Conservation (phyloP, 1,284 basidiomycete species). For the Boletus semigastroideus region DNA sequence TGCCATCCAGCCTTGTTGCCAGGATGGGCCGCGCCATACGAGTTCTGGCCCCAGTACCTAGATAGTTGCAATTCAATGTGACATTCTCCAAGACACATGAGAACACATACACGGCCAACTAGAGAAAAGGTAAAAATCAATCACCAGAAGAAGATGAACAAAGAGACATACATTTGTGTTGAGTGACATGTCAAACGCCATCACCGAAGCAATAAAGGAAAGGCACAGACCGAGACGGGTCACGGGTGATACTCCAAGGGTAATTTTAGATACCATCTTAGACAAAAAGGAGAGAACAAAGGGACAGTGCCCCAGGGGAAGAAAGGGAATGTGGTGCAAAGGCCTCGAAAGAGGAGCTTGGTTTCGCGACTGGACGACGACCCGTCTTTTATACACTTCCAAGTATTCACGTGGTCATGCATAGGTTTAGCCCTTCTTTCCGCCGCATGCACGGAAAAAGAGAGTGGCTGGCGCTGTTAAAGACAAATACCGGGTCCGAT, state of each 20-base stretch:
- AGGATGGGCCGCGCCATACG: slow-evolving; percentile 21
- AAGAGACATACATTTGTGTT: slow-evolving; percentile 21
- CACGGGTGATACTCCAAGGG: neutral
- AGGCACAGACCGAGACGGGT: slow-evolving; percentile 18
- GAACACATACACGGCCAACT: slow-evolving; percentile 28
- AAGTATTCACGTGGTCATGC: slow-evolving; percentile 11
- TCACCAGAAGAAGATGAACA: neutral
- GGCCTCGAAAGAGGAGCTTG: neutral
- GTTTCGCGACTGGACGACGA: neutral
- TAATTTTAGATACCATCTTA: slow-evolving; percentile 14
- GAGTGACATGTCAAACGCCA: slow-evolving; percentile 25
- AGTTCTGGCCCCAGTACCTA: slow-evolving; percentile 35
- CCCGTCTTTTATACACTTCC: slow-evolving; percentile 21
- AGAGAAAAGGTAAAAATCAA: neutral
- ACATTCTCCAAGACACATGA: neutral
- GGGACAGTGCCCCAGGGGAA: neutral
- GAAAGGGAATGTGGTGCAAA: neutral
- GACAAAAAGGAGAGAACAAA: neutral
- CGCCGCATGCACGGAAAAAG: neutral
- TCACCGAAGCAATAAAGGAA: slow-evolving; percentile 11
- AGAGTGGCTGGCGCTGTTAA: neutral
- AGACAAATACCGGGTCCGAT: slow-evolving; percentile 11
- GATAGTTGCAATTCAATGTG: neutral
- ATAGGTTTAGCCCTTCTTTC: slow-evolving; percentile 7
- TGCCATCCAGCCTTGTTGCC: slow-evolving; percentile 21